Percentiles rank a stretch among this genome's conserved stretches.
These are phyloP conservation scores for Acanthamoeba triangularis DNA, from an alignment of 208 protist species.

Conservation along the genomic window DNA sequence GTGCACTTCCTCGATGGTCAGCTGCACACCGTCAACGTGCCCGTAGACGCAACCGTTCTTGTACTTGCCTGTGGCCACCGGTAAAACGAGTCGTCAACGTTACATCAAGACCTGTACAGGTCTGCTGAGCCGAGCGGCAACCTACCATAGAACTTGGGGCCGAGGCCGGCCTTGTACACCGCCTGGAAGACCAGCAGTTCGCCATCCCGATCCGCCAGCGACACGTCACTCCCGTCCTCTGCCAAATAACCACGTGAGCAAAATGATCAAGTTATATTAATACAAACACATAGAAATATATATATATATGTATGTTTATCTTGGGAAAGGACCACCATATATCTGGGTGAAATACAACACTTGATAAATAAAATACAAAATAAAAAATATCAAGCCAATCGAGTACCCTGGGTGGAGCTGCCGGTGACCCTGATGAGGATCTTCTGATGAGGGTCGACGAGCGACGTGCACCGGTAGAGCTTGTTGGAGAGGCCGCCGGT, in stretches of 20 bases:
- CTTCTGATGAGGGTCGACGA: neutral
- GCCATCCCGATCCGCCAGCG: slow-evolving; percentile 4
- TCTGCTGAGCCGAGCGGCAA: too few species aligned
- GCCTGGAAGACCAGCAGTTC: slow-evolving; percentile 58
- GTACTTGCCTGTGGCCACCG: neutral
- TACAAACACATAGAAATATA: too few species aligned
- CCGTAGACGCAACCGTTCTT: slow-evolving; percentile 69
- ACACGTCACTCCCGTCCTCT: slow-evolving; percentile 24
- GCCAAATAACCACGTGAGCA: neutral
- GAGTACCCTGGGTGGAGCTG: neutral
- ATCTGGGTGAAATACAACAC: neutral
- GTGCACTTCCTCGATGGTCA: slow-evolving; percentile 16
- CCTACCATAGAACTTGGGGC: slow-evolving; percentile 42
- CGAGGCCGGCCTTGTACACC: slow-evolving; percentile 7
- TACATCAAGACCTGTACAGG: too few species aligned
- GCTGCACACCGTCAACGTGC: slow-evolving; percentile 8
- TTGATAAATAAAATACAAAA: neutral
- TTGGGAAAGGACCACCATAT: too few species aligned
- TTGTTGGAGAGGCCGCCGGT: slow-evolving; percentile 50
- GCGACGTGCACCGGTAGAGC: slow-evolving; percentile 6
- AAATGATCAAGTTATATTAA: too few species aligned
- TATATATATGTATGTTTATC: too few species aligned
- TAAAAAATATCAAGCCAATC: neutral
- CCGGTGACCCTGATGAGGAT: slow-evolving; percentile 53
- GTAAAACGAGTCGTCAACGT: neutral